Evolutionary conservation across 108 stramenopile genomes (phyloP).

Genomic region (Cylindrotheca closterium): DNA sequence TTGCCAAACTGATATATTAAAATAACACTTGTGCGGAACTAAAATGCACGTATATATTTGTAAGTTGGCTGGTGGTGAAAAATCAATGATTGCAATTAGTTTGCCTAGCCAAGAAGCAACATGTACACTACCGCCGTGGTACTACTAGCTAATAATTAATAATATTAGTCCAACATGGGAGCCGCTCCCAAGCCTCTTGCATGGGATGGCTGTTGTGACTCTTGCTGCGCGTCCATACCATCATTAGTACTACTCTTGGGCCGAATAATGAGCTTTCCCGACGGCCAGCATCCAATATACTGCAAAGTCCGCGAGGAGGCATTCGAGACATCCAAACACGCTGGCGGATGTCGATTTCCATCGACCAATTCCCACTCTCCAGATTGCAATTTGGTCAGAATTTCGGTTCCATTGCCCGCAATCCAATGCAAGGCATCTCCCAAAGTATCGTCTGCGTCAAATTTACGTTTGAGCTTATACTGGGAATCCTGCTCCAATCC

Average conservation of each 20-base stretch:
- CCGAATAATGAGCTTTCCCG: conserved; percentile 66
- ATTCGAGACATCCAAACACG: conserved; percentile 46
- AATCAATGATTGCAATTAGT: too few relatives aligned
- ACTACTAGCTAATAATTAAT: neutral
- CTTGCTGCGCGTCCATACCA: neutral
- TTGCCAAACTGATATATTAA: too few relatives aligned
- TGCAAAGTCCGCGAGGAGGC: conserved; percentile 61
- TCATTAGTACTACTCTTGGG: conserved; percentile 26
- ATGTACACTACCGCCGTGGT: too few relatives aligned
- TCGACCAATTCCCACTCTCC: conserved; percentile 78
- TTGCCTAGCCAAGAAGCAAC: too few relatives aligned
- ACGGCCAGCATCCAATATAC: conserved; percentile 78
- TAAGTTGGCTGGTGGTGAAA: too few relatives aligned
- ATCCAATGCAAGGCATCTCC: conserved; percentile 81
- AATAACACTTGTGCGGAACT: too few relatives aligned
- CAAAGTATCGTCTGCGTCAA: conserved; percentile 84
- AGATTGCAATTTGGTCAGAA: conserved; percentile 53
- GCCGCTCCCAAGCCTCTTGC: neutral
- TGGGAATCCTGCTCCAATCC: conserved; percentile 12
- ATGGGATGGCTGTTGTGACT: too few relatives aligned
- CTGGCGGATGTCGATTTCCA: conserved; percentile 52
- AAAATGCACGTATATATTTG: too few relatives aligned
- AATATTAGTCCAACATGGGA: neutral
- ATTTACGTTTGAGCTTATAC: conserved; percentile 43
- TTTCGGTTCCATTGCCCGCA: conserved; percentile 59